Evolutionary conservation across 345 rosid species (phyloP).

Genomic region (Luvunga scandens): DNA sequence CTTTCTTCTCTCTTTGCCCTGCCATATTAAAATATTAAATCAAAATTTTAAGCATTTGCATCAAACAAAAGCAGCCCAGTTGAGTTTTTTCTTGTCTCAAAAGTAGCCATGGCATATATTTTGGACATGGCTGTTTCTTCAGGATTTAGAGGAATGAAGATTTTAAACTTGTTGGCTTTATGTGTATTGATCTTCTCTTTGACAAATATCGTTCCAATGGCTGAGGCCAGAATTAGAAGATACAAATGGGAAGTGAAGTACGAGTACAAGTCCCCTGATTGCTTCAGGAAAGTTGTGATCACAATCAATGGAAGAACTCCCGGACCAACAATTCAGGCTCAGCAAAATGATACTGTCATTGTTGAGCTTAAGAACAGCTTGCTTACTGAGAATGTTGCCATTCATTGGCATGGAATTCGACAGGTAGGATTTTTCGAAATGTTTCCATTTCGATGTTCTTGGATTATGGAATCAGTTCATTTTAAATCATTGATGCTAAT

Average conservation of each 20-base stretch:
- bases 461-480: neutral
- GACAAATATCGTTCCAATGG: neutral
- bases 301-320: slow-evolving; percentile 62
- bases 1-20: too few relatives aligned
- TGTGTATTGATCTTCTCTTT: neutral
- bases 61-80: neutral
- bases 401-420: slow-evolving; percentile 88
- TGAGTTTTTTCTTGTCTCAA: neutral
- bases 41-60: neutral
- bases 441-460: neutral
- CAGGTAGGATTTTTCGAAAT: slow-evolving; percentile 27
- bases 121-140: neutral
- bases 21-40: too few relatives aligned
- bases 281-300: slow-evolving; percentile 57
- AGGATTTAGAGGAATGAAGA: neutral
- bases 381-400: slow-evolving; percentile 53
- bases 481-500: neutral
- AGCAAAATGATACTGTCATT: slow-evolving; percentile 62
- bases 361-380: slow-evolving; percentile 67
- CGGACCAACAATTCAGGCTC: slow-evolving; percentile 62
- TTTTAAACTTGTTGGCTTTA: neutral
- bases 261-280: slow-evolving; percentile 62
- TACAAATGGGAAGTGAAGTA: slow-evolving; percentile 70
- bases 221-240: slow-evolving; percentile 39
- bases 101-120: neutral